Evolutionary conservation across 805 yeast genomes (phyloP).

Genomic region (Naumovozyma castellii): DNA sequence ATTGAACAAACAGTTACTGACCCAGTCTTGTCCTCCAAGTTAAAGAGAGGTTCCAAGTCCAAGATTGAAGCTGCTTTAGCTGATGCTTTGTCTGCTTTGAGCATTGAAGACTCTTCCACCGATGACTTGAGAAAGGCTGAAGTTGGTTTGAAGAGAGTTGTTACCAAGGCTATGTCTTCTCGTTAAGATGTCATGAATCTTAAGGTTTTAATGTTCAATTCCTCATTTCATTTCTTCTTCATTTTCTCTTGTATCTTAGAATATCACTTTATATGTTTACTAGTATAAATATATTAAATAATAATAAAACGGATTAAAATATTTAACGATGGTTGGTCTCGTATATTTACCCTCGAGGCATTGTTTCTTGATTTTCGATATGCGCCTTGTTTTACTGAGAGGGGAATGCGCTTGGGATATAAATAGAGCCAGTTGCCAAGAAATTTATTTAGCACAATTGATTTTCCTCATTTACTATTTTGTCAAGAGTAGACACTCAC

Average conservation of each 20-base stretch:
- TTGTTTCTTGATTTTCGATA: too few relatives aligned
- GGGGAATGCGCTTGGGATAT: too few relatives aligned
- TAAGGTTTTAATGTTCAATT: neutral
- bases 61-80: conserved; percentile 96
- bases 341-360: too few relatives aligned
- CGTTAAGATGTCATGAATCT: conserved; percentile 47
- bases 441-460: too few relatives aligned
- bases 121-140: conserved; percentile 99
- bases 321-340: neutral
- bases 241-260: conserved; percentile 1
- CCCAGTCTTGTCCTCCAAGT: conserved; percentile 95
- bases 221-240: neutral
- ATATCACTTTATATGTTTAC: conserved; percentile 1
- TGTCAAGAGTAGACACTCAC: too few relatives aligned
- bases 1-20: conserved; percentile 95
- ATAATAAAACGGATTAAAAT: conserved; percentile 1
- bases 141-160: conserved; percentile 97
- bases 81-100: conserved; percentile 96
- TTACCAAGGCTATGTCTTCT: conserved; percentile 97
- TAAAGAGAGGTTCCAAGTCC: conserved; percentile 95
- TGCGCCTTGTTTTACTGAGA: too few relatives aligned
- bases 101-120: conserved; percentile 90
- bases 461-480: neutral
- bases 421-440: too few relatives aligned
- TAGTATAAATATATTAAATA: neutral